Base-by-base conservation (phyloP, 768 basidiomycete species). In the Mycena leptocephala region DNA sequence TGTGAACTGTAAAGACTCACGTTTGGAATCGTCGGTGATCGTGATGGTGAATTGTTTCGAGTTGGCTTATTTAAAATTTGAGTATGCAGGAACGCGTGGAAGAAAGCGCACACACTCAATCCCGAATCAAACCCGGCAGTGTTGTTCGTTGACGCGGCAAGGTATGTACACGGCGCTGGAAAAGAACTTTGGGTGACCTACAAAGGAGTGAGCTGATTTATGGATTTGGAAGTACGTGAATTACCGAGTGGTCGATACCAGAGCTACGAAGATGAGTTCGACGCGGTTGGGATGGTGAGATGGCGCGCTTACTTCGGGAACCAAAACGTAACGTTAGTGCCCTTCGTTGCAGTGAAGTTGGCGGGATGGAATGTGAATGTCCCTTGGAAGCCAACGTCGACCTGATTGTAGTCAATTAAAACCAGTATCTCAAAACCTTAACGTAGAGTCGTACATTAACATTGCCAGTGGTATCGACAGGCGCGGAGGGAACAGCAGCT, bases 81-180 rank as follows among this genome's bases (percentile, higher is more conserved):
- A 59, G 58, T 4, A 51, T 6, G 14, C 6, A 11, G 7, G 28
- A 59, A 56, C 8, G 16, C 11, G 11, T n/a, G 24, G 24, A 28
- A 26, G 22, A 20, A 22, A 9, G 22, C 43, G 24, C 24, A 59
- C 69, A 14, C 28, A 78, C 77, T 82, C 70, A 93, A 80, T 39
- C 90, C 91, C 33, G 91, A 92, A 82, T 92, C 91, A 74, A 93
- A 92, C 3, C 91, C 91, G 16, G 84, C 84, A 13, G 84, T 70
- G 48, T 79, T 83, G 75, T 82, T 87, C 33, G 79, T 68, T 37
- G 84, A 80, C 13, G 88, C 87, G 1, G 82, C 81, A 46, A 93
- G 87, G 68, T 86, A 86, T 13, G 86, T 88, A 84, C 92, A 93
- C 28, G 92, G 92, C 26, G 78, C 78, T 20, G 81, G 84, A 79